Evolutionary conservation across 352 stramenopile species (phyloP).

Genomic region (Phytophthora sp.): DNA sequence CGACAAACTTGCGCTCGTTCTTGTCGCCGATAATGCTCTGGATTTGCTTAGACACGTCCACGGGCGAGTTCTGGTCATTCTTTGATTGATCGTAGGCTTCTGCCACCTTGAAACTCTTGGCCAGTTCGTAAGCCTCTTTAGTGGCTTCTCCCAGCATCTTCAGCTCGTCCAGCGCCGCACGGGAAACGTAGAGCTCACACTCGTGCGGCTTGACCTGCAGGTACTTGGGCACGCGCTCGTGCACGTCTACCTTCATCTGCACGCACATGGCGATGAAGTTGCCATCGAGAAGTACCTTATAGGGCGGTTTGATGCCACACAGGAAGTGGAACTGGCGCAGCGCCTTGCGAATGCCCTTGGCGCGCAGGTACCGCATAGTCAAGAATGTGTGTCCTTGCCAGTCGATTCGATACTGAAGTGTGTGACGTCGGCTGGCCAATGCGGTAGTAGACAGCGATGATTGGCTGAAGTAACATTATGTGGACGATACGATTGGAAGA

Average conservation of each 20-base stretch:
- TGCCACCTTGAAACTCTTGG: constrained; percentile 72
- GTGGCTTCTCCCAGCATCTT: constrained; percentile 71
- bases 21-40: constrained; percentile 65
- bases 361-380: constrained; percentile 87
- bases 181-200: constrained; percentile 75
- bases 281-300: constrained; percentile 84
- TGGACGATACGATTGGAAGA: constrained; percentile 23
- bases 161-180: constrained; percentile 73
- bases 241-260: constrained; percentile 88
- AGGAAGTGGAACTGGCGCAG: constrained; percentile 90
- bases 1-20: constrained; percentile 84
- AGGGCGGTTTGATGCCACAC: constrained; percentile 86
- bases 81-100: constrained; percentile 47
- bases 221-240: constrained; percentile 80
- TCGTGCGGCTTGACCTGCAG: constrained; percentile 83
- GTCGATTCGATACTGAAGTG: constrained; percentile 38
- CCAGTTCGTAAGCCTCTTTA: constrained; percentile 62
- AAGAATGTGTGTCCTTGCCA: constrained; percentile 22
- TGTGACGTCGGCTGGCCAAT: constrained; percentile 7
- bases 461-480: constrained; percentile 6
- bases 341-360: constrained; percentile 89
- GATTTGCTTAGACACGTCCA: constrained; percentile 66
- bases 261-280: constrained; percentile 90
- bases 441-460: neutral
- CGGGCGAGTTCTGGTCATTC: constrained; percentile 22